These are phyloP conservation scores for Mollisia scopiformis DNA, from an alignment of 2,329 filamentous ascomycete genomes.

Conservation along the genomic window DNA sequence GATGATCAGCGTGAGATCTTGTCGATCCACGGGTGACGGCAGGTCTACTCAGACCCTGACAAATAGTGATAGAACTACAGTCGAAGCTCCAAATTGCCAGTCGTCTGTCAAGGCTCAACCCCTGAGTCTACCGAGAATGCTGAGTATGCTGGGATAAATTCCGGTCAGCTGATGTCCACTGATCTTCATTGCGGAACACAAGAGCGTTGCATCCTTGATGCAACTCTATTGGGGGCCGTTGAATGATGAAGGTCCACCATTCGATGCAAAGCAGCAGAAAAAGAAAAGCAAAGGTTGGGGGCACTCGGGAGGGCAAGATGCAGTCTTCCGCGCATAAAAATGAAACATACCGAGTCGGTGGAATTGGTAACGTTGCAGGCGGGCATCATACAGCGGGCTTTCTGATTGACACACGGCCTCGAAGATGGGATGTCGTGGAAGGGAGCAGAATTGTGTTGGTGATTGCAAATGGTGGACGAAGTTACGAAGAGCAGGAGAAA, in stretches of 20 bases:
- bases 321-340: background rate
- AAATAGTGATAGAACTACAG: background rate
- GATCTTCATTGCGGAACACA: background rate
- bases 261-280: background rate
- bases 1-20: background rate
- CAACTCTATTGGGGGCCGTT: slow-evolving; percentile 4
- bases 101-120: background rate
- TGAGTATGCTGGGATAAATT: background rate
- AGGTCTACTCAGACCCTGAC: background rate
- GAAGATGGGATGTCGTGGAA: background rate
- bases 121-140: background rate
- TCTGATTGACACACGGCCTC: background rate
- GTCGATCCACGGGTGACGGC: background rate
- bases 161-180: background rate
- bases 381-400: slow-evolving; percentile 13
- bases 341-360: slow-evolving; percentile 22
- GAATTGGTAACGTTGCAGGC: slow-evolving; percentile 8
- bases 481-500: background rate
- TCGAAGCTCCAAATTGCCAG: background rate
- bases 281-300: background rate
- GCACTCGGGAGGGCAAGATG: background rate
- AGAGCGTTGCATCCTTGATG: background rate
- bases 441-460: background rate
- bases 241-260: background rate
- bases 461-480: background rate